Evolutionary conservation across 805 yeast genomes (phyloP), one percentile per base, ranked within the genome.

Genomic region (Pichia heedii): DNA sequence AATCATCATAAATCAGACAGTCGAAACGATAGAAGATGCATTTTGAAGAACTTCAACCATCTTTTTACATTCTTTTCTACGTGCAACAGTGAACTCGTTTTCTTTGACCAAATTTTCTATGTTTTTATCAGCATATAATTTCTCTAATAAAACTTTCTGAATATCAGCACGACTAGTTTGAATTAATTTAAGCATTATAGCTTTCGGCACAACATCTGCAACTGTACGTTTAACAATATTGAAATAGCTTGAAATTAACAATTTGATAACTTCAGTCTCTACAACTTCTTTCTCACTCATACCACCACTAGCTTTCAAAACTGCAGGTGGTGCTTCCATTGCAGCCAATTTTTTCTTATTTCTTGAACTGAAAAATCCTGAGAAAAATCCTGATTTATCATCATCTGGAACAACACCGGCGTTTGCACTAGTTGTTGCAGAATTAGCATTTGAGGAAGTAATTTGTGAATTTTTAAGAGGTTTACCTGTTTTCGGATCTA

Each of bases 261-360:
- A 73, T 69, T 93, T 93, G 60, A 93, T 93, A 33, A 93, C 97
- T 60, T 93, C 98, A 2, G 97, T 90, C 65, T 93, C 98, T 77
- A 85, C 82, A 21, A 90, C 79, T 68, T 93, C 98, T 54, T 97
- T 81, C 63, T 93, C 98, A 16, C 95, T 80, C 84, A 93, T 74
- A 34, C 79, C 74, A 40, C 97, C 96, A 19, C 90, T 79, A 9
- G 97, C 97, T 63, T 89, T 83, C 57, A 90, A 76, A 6, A 88
- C 89, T 30, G 95, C 79, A 35, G 98, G 98, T 40, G 98, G 98
- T 3, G 97, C 90, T 65, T 90, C 98, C 90, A 90, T 84, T 18
- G 86, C 80, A 24, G 94, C 97, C 56, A 89, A 73, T 66, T 93
- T 81, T 75, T 89, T 89, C 68, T 89, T 93, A 63, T 87, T 87